Evolutionary conservation across 2,329 filamentous ascomycete species (phyloP), one percentile per base, ranked within the genome.

Genomic region (Fusarium haematococcum): DNA sequence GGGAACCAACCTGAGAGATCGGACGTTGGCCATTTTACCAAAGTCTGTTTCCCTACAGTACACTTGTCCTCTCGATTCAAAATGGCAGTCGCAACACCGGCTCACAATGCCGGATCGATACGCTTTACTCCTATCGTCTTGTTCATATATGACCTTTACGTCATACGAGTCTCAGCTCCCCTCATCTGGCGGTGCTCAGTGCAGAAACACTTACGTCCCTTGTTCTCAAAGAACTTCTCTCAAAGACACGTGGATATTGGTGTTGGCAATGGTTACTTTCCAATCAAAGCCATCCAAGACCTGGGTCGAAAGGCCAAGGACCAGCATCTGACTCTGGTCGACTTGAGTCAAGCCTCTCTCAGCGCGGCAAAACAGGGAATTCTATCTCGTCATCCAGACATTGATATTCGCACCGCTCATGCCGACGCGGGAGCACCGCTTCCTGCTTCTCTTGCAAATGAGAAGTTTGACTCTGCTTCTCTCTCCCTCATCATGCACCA

Each of bases 191-290:
- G 52, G 11, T 66, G 63, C 20, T 65, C 67, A 6, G 2, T 56
- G 2, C 9, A 65, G 0, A 65, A 61, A 1, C 8, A 48, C 3
- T 33, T 70, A 8, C 65, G 54, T 2, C 68, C 65, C 0, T 10
- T 70, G 1, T 70, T 70, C 37, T 59, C 45, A 1, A 4, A 32
- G n/a, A 65, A 69, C 33, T 70, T 70, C 11, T 70, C 68, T 1
- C 57, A 43, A 25, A 48, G 33, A 11, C 68, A 70, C 20, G 16
- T 70, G 3, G 68, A 70, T 6, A 69, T 70, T 27, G 68, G 68
- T 3, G 68, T 70, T 57, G 68, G 68, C 2, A 70, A 56, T 8
- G 68, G 66, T 0, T 70, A 69, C 56, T 70, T 70, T 45, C 54
- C 45, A 14, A 52, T 23, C 41, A 23, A 13, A 18, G 59, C 65